These are phyloP conservation scores for Syzygium aromaticum DNA, from an alignment of 345 rosid species.

Conservation along the genomic window DNA sequence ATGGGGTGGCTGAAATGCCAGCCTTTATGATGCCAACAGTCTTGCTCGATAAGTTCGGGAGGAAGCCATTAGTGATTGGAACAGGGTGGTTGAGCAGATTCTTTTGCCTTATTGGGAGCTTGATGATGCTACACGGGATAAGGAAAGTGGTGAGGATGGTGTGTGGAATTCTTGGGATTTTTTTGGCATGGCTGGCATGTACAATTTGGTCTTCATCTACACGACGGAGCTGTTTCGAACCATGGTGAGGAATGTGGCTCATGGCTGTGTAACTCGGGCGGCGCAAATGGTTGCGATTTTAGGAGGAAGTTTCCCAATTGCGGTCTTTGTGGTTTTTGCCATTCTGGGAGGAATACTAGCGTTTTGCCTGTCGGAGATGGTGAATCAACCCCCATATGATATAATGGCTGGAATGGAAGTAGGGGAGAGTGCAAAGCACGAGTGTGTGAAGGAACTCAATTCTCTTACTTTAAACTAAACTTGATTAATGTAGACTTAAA, in stretches of 20 bases:
- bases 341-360: constrained; percentile 60
- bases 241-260: constrained; percentile 76
- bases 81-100: constrained; percentile 70
- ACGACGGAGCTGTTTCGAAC: constrained; percentile 75
- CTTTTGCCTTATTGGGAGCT: constrained; percentile 48
- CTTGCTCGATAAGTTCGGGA: constrained; percentile 51
- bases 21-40: constrained; percentile 63
- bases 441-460: background rate
- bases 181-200: constrained; percentile 90
- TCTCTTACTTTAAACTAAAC: too few species aligned
- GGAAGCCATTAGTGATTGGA: constrained; percentile 68
- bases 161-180: constrained; percentile 64
- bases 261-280: constrained; percentile 33
- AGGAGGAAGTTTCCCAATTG: constrained; percentile 57
- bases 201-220: constrained; percentile 72
- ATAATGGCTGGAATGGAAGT: constrained; percentile 67
- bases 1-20: constrained; percentile 77
- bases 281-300: constrained; percentile 29
- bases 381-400: constrained; percentile 49
- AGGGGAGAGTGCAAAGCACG: constrained; percentile 17
- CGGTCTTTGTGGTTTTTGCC: constrained; percentile 52
- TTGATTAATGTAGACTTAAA: too few species aligned
- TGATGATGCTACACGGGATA: constrained; percentile 23
- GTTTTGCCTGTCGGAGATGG: constrained; percentile 20
- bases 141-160: constrained; percentile 60